Percentiles rank a stretch among this genome's conserved stretches.
Evolutionary conservation across 345 rosid species (phyloP).

Genomic region (Kandelia obovata): DNA sequence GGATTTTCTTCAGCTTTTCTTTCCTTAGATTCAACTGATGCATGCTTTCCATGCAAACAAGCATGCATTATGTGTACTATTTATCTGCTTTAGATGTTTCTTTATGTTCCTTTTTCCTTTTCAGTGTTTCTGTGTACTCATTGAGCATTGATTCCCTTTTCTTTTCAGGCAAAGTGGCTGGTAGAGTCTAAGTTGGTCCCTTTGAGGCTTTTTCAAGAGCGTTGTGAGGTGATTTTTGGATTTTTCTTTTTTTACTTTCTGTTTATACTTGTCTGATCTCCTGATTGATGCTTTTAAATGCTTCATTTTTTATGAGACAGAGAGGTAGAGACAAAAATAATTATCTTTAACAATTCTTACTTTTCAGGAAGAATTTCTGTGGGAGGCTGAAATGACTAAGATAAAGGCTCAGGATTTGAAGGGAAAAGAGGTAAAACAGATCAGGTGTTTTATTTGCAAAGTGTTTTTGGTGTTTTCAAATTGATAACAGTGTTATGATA

Average conservation of each 20-base stretch:
- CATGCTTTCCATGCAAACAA: too few species aligned
- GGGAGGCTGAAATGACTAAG: slow-evolving; percentile 98
- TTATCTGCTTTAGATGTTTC: not conserved
- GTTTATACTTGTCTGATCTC: not conserved
- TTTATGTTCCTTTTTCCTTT: not conserved
- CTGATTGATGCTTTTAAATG: too few species aligned
- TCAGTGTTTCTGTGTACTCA: not conserved
- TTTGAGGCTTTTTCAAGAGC: slow-evolving; percentile 88
- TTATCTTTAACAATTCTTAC: slow-evolving; percentile 5
- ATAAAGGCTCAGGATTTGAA: slow-evolving; percentile 97
- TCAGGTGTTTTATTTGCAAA: not conserved
- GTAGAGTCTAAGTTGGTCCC: slow-evolving; percentile 85
- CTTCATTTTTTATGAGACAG: slow-evolving; percentile 1
- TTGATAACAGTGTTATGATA: too few species aligned
- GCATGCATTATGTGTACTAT: not conserved
- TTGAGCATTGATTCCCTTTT: not conserved
- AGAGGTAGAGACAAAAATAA: not conserved
- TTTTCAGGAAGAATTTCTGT: slow-evolving; percentile 88
- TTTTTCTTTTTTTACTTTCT: not conserved
- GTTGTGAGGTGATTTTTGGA: slow-evolving; percentile 62
- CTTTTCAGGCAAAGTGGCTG: slow-evolving; percentile 84
- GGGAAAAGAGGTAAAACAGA: slow-evolving; percentile 85
- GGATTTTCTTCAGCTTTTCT: too few species aligned
- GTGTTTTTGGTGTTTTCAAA: too few species aligned
- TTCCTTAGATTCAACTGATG: too few species aligned